Conservation (phyloP, 768 basidiomycete species). For the Suillus tomentosus region DNA sequence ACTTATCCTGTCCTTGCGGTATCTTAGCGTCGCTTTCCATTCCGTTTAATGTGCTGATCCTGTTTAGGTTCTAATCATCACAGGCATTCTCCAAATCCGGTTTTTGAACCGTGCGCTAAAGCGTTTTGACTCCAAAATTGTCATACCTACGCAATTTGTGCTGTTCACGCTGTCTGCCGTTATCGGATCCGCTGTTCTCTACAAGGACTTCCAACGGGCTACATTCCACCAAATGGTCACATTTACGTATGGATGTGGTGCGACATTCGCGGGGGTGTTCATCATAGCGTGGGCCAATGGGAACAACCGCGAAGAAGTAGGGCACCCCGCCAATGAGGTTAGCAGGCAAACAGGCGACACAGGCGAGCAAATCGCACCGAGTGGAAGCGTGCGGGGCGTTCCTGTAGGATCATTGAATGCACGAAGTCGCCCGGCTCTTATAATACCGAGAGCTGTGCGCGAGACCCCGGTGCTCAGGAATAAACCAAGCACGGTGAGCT, state of each 20-base stretch:
- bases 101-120: constrained; percentile 88
- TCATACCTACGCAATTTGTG: constrained; percentile 95
- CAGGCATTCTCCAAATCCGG: constrained; percentile 81
- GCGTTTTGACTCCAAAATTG: constrained; percentile 92
- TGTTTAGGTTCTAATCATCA: constrained; percentile 62
- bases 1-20: constrained; percentile 81
- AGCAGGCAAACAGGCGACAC: constrained; percentile 1
- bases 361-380: constrained; percentile 26
- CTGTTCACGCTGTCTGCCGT: constrained; percentile 94
- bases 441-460: constrained; percentile 47
- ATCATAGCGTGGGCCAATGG: constrained; percentile 70
- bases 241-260: constrained; percentile 83
- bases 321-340: constrained; percentile 31
- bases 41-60: constrained; percentile 15
- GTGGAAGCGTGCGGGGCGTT: constrained; percentile 23
- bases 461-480: constrained; percentile 50
- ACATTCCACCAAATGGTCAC: constrained; percentile 81
- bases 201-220: constrained; percentile 87
- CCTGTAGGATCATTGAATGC: constrained; percentile 22
- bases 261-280: constrained; percentile 90
- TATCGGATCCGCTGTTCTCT: constrained; percentile 89
- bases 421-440: constrained; percentile 43
- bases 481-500: constrained; percentile 56
- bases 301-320: constrained; percentile 33
- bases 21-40: constrained; percentile 22